phyloP scores from a whole-genome alignment of 2,329 filamentous ascomycete genomes.

The Penicillium sp. region DNA sequence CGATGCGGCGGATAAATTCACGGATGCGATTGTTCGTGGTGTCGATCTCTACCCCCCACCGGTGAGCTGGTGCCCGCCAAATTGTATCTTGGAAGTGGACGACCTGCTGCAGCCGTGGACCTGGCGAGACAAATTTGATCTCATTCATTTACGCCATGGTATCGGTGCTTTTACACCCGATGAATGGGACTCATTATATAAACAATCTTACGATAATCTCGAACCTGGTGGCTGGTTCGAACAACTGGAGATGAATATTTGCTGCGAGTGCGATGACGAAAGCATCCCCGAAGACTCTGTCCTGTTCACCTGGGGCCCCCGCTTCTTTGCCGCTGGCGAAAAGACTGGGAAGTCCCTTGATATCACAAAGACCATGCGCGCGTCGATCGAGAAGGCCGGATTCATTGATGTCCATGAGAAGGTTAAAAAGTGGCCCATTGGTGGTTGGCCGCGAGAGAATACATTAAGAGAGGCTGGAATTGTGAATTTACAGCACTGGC shows the following conservation, averaged over 20 bases:
- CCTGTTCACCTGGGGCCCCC: not conserved
- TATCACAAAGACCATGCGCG: not conserved
- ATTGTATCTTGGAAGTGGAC: not conserved
- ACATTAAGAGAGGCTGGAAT: slow-evolving; percentile 2
- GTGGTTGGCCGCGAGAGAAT: not conserved
- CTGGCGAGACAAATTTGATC: not conserved
- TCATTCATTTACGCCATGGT: not conserved
- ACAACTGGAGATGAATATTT: not conserved
- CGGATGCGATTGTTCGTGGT: not conserved
- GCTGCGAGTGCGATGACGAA: not conserved
- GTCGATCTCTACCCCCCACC: not conserved
- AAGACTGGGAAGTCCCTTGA: not conserved
- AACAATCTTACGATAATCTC: not conserved
- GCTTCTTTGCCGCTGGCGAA: not conserved
- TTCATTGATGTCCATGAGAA: slow-evolving; percentile 8
- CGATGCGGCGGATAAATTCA: not conserved
- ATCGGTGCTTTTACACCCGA: not conserved
- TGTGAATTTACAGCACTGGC: not conserved
- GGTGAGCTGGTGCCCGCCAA: not conserved
- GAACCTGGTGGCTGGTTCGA: not conserved
- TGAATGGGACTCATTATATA: not conserved
- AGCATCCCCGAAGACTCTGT: not conserved
- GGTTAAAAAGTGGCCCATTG: slow-evolving; percentile 1
- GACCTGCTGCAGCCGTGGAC: not conserved
- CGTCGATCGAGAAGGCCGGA: not conserved